Conservation (phyloP, 176 grass and related monocot species). For the Carex cristatella region DNA sequence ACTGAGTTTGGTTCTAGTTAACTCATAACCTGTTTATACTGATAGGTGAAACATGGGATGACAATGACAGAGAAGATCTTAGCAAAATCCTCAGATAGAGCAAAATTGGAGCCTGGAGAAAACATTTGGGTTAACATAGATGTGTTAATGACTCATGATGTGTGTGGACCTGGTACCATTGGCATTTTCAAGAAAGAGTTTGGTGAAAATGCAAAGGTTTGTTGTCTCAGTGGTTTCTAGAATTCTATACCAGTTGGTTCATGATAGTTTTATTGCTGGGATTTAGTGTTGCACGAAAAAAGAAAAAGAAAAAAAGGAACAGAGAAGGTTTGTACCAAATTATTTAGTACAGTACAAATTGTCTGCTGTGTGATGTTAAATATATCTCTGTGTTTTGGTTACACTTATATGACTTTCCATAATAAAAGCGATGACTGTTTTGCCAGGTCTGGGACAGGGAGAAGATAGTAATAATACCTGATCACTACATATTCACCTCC, state of each 20-base stretch:
- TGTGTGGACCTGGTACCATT: conserved; percentile 66
- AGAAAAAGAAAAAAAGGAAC: not conserved
- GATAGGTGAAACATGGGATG: conserved; percentile 70
- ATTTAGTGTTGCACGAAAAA: not conserved
- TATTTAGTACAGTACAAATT: not conserved
- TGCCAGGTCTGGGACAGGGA: conserved; percentile 77
- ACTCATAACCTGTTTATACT: not conserved
- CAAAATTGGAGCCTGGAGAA: conserved; percentile 72
- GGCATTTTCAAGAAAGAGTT: conserved; percentile 93
- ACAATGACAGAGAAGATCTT: conserved; percentile 99
- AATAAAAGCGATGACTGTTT: not conserved
- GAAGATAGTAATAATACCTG: conserved; percentile 91
- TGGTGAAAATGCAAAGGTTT: conserved; percentile 62
- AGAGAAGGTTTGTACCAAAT: not conserved
- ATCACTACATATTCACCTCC: conserved; percentile 89
- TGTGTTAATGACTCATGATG: conserved; percentile 96
- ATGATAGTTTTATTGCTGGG: not conserved
- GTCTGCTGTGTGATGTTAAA: not conserved
- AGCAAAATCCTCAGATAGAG: conserved; percentile 63
- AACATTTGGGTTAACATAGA: conserved; percentile 96
- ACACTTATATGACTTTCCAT: not conserved
- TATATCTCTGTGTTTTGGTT: not conserved
- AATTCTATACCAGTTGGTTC: not conserved
- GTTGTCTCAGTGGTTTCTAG: not conserved
- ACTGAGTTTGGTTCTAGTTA: not conserved